Evolutionary conservation across 1,284 basidiomycete species (phyloP).

Genomic region (Tremellales sp.): DNA sequence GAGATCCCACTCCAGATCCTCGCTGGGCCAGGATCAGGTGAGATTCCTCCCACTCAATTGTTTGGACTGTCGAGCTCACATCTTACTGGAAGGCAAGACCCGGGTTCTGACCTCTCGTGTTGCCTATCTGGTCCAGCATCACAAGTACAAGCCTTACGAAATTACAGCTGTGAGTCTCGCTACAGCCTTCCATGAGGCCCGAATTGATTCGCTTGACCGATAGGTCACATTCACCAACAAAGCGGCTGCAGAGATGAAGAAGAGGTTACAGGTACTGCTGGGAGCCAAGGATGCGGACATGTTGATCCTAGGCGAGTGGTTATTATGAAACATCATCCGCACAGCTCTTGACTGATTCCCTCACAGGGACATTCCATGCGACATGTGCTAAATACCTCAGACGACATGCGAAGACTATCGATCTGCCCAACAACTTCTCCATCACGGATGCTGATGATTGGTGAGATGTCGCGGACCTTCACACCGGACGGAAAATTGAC

Average conservation of each 20-base stretch:
- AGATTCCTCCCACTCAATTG: too few relatives aligned
- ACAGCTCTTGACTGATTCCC: constrained; percentile 7
- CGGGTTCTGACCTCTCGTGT: constrained; percentile 75
- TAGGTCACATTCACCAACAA: constrained; percentile 87
- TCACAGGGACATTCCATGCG: constrained; percentile 77
- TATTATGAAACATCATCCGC: neutral
- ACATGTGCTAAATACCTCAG: constrained; percentile 69
- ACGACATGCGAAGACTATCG: constrained; percentile 60
- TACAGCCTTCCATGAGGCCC: neutral
- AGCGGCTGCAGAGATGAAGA: constrained; percentile 83
- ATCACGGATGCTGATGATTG: constrained; percentile 80
- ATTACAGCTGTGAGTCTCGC: constrained; percentile 78
- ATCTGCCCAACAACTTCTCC: constrained; percentile 69
- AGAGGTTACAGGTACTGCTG: constrained; percentile 66
- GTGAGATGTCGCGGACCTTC: constrained; percentile 49
- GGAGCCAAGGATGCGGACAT: constrained; percentile 60
- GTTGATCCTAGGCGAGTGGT: constrained; percentile 56
- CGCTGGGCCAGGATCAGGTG: constrained; percentile 79
- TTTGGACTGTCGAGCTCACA: too few relatives aligned
- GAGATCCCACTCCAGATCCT: constrained; percentile 70
- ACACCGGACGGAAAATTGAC: neutral
- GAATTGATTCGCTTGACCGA: too few relatives aligned
- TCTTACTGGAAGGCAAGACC: too few relatives aligned
- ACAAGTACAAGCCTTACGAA: constrained; percentile 57
- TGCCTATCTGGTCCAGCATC: constrained; percentile 65